Percentiles rank a stretch among this genome's conserved stretches.
These are phyloP conservation scores for Quercus ilex DNA, from an alignment of 306 rosid genomes.

Conservation along the genomic window DNA sequence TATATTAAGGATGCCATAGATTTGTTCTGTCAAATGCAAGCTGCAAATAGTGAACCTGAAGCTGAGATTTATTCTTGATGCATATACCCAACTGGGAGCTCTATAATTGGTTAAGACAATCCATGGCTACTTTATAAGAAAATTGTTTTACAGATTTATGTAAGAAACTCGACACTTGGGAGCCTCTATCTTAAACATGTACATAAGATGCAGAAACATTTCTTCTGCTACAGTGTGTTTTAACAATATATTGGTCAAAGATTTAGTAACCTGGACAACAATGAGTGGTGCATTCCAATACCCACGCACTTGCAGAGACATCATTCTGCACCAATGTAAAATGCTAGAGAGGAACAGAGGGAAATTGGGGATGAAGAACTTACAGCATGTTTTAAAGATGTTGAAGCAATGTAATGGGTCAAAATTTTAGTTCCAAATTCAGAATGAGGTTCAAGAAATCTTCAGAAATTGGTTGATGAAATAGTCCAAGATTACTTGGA, in stretches of 20 bases:
- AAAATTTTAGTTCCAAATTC: conserved; percentile 57
- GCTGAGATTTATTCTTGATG: conserved; percentile 46
- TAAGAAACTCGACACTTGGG: conserved; percentile 21
- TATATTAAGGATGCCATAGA: background rate
- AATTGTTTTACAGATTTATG: conserved; percentile 11
- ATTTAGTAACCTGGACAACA: too few species aligned
- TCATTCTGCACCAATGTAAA: background rate
- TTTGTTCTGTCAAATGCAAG: conserved; percentile 44
- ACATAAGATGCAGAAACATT: conserved; percentile 45
- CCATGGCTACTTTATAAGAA: conserved; percentile 42
- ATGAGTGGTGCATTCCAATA: background rate
- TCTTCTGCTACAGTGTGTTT: conserved; percentile 38
- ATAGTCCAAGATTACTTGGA: conserved; percentile 54
- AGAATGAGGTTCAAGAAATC: conserved; percentile 55
- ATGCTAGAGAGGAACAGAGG: conserved; percentile 61
- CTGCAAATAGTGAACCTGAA: conserved; percentile 19
- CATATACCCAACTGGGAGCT: conserved; percentile 56
- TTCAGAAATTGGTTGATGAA: conserved; percentile 76
- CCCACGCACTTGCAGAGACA: background rate
- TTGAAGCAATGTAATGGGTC: conserved; percentile 13
- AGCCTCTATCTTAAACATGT: conserved; percentile 54
- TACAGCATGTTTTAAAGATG: conserved; percentile 49
- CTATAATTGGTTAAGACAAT: conserved; percentile 41
- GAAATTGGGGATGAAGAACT: conserved; percentile 66
- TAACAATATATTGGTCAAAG: background rate